A percentile compares a stretch with the other conserved stretches of the same genome.
Evolutionary conservation across 495 filamentous ascomycete genomes (phyloP).

Genomic region (Aspergillus biplanus): DNA sequence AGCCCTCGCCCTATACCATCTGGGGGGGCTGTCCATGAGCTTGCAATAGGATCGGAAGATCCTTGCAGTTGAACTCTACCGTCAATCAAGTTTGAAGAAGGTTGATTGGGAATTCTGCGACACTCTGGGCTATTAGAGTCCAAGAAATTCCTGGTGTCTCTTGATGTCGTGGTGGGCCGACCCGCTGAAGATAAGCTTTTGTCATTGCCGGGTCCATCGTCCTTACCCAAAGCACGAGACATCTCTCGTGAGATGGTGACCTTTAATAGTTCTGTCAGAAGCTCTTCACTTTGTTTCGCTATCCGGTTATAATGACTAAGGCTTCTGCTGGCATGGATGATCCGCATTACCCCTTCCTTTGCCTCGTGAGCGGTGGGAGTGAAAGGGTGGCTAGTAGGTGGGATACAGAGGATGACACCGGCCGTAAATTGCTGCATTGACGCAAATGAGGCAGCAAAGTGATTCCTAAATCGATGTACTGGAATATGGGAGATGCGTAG

Average conservation of each 20-base stretch:
- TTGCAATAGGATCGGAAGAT: neutral
- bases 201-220: neutral
- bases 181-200: neutral
- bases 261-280: constrained; percentile 27
- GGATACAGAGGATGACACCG: constrained; percentile 30
- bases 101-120: neutral
- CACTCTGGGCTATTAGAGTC: neutral
- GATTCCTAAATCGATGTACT: constrained; percentile 24
- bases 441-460: constrained; percentile 26
- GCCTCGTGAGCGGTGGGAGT: constrained; percentile 25
- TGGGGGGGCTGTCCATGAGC: neutral
- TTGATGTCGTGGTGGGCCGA: neutral
- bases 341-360: constrained; percentile 26
- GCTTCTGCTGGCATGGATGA: constrained; percentile 24
- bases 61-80: neutral
- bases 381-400: constrained; percentile 25
- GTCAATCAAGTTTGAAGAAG: neutral
- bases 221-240: neutral
- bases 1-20: neutral
- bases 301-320: constrained; percentile 25
- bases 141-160: neutral
- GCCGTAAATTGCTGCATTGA: constrained; percentile 28
- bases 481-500: constrained; percentile 28
- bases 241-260: constrained; percentile 15
- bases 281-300: constrained; percentile 27